Evolutionary conservation across 2,329 filamentous ascomycete genomes (phyloP).

Genomic region (Diplodia sapinea): DNA sequence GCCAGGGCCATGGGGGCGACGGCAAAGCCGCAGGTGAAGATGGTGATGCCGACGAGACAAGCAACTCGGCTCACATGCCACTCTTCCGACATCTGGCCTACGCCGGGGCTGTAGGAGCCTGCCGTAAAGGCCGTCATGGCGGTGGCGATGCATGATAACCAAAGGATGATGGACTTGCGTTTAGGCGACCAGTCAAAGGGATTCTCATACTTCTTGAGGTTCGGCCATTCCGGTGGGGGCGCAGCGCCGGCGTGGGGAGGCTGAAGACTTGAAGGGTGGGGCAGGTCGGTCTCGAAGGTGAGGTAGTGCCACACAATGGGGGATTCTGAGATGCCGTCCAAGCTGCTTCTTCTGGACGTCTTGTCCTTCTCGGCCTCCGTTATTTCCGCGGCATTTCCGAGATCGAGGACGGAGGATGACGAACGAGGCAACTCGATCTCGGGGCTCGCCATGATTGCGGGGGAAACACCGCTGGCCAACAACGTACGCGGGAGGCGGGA

Average conservation of each 20-base stretch:
- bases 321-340: neutral
- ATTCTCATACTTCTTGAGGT: slow-evolving; percentile 69
- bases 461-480: slow-evolving; percentile 27
- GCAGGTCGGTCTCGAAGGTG: slow-evolving; percentile 65
- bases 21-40: slow-evolving; percentile 80
- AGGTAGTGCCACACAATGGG: slow-evolving; percentile 64
- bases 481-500: slow-evolving; percentile 24
- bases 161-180: slow-evolving; percentile 73
- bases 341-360: slow-evolving; percentile 11
- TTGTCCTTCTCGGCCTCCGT: slow-evolving; percentile 27
- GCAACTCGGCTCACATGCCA: slow-evolving; percentile 70
- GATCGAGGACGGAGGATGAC: slow-evolving; percentile 33
- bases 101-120: slow-evolving; percentile 77
- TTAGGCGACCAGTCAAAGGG: slow-evolving; percentile 75
- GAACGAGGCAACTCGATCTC: slow-evolving; percentile 44
- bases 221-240: slow-evolving; percentile 63
- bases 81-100: slow-evolving; percentile 67
- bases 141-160: slow-evolving; percentile 77
- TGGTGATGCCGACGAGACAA: slow-evolving; percentile 76
- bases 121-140: slow-evolving; percentile 79
- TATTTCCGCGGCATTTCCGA: slow-evolving; percentile 31
- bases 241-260: slow-evolving; percentile 42
- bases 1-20: slow-evolving; percentile 86
- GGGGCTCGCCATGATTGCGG: slow-evolving; percentile 45
- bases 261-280: slow-evolving; percentile 50